phyloP scores from a whole-genome alignment of 345 rosid genomes.

The Aquilaria malaccensis region DNA sequence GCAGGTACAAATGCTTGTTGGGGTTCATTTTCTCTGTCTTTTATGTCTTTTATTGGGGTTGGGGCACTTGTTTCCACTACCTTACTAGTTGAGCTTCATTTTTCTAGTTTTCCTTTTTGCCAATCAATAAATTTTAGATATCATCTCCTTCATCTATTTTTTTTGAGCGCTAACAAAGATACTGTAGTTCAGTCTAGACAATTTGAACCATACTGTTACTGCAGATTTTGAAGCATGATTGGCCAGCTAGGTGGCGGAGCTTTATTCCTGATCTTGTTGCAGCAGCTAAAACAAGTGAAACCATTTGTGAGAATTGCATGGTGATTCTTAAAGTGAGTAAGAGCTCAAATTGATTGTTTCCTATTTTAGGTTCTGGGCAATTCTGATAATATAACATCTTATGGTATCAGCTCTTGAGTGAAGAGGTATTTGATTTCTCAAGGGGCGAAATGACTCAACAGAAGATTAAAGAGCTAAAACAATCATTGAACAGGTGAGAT shows the following conservation, averaged over 20 bases:
- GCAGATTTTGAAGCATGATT: conserved; percentile 98
- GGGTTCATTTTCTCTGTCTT: not conserved
- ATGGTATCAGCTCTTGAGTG: conserved; percentile 75
- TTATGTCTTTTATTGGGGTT: not conserved
- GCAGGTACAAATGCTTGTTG: too few species aligned
- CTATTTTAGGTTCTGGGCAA: not conserved
- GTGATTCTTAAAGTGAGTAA: conserved; percentile 72
- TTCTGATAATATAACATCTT: conserved; percentile 11
- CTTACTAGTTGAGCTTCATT: too few species aligned
- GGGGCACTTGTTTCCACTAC: too few species aligned
- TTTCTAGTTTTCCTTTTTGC: not conserved
- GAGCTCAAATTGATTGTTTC: conserved; percentile 2
- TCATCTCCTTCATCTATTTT: too few species aligned
- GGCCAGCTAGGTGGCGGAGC: conserved; percentile 98
- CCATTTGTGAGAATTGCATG: conserved; percentile 99
- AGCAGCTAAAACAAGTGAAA: conserved; percentile 99
- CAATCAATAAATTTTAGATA: too few species aligned
- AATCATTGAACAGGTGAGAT: conserved; percentile 79
- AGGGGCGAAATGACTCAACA: conserved; percentile 97
- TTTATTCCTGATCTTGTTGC: conserved; percentile 98
- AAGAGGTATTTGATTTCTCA: conserved; percentile 99
- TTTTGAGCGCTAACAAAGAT: not conserved
- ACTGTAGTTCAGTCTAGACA: not conserved
- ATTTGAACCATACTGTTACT: not conserved
- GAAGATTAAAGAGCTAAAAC: conserved; percentile 97